phyloP scores from a whole-genome alignment of 2,329 filamentous ascomycete species.

The Sporothrix globosa region DNA sequence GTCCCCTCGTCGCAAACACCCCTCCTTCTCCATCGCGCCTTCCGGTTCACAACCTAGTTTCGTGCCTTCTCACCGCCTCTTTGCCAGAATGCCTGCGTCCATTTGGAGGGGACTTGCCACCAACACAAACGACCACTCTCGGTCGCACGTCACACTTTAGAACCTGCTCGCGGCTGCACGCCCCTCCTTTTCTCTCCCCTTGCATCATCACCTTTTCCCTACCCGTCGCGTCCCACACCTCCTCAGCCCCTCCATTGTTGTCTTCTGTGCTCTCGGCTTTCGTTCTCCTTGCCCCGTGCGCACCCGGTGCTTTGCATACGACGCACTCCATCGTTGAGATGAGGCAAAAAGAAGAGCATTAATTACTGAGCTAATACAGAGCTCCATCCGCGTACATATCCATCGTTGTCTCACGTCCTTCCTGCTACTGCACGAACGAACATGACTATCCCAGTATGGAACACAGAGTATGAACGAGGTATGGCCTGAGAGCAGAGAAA shows the following conservation, averaged over 20 bases:
- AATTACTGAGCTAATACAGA: no score
- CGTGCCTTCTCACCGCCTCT: slow-evolving; percentile 21
- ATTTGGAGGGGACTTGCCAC: slow-evolving; percentile 14
- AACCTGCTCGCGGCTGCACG: background rate
- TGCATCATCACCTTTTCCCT: slow-evolving; percentile 11
- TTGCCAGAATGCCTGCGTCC: background rate
- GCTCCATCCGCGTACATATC: slow-evolving; percentile 12
- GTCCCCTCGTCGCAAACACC: background rate
- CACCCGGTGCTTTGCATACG: background rate
- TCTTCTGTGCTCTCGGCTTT: background rate
- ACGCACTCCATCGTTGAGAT: background rate
- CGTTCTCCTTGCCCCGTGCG: slow-evolving; percentile 22
- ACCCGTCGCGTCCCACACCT: background rate
- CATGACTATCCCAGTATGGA: background rate
- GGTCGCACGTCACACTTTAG: background rate
- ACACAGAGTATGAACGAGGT: background rate
- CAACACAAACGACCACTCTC: slow-evolving; percentile 3
- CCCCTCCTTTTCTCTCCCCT: slow-evolving; percentile 5
- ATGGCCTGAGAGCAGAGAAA: background rate
- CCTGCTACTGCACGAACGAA: slow-evolving; percentile 9
- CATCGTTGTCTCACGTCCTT: slow-evolving; percentile 16
- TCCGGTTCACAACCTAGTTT: slow-evolving; percentile 16
- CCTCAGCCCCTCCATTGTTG: background rate
- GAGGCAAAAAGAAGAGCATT: slow-evolving; percentile 1
- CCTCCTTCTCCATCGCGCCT: slow-evolving; percentile 5